These are phyloP conservation scores for Euphrasia arctica DNA, from an alignment of 305 asterid species.

Conservation along the genomic window DNA sequence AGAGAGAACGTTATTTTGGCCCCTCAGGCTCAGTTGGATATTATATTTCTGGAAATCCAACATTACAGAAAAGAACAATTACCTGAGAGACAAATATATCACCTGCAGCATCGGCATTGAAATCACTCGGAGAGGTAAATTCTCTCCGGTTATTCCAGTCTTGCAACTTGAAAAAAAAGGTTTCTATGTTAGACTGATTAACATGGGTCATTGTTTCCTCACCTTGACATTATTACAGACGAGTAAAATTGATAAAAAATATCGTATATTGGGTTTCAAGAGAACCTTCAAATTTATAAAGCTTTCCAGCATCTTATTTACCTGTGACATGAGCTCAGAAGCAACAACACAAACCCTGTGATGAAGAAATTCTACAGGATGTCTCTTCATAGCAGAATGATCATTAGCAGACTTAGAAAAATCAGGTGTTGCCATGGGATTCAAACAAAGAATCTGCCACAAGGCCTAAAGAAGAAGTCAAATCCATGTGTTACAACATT, in stretches of 20 bases:
- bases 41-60: conserved; percentile 14
- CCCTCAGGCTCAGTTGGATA: conserved; percentile 7
- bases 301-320: conserved; percentile 31
- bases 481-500: conserved; percentile 19
- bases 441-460: conserved; percentile 97
- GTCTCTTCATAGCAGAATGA: conserved; percentile 59
- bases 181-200: conserved; percentile 35
- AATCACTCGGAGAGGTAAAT: conserved; percentile 81
- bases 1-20: conserved; percentile 24
- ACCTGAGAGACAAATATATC: conserved; percentile 80
- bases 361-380: conserved; percentile 81
- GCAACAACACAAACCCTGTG: conserved; percentile 83
- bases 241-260: conserved; percentile 18
- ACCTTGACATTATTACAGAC: conserved; percentile 8
- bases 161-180: conserved; percentile 61
- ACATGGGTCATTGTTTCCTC: conserved; percentile 18
- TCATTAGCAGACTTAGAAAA: conserved; percentile 47
- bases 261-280: conserved; percentile 3
- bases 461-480: conserved; percentile 56
- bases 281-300: conserved; percentile 24
- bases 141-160: conserved; percentile 97
- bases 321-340: conserved; percentile 98
- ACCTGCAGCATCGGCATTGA: conserved; percentile 93
- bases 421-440: conserved; percentile 59
- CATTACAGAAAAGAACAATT: conserved; percentile 27